Percentiles rank a stretch among this genome's conserved stretches.
Evolutionary conservation across 1,284 basidiomycete species (phyloP).

Genomic region (Moesziomyces globuligerus): DNA sequence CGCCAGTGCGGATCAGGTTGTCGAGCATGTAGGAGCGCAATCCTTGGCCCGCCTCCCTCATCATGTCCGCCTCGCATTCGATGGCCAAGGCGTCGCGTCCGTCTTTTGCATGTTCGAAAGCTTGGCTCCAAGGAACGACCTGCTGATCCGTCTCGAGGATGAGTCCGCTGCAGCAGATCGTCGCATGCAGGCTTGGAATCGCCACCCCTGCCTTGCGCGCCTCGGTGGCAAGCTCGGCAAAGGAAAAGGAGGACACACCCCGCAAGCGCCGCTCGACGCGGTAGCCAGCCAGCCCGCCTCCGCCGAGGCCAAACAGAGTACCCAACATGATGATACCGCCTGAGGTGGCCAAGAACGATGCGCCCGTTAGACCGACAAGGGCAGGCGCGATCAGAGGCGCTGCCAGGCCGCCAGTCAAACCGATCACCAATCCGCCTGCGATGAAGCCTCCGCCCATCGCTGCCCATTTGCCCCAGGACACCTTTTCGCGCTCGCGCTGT

Average conservation of each 20-base stretch:
- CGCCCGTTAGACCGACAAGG: conserved; percentile 57
- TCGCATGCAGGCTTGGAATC: conserved; percentile 60
- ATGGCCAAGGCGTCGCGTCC: conserved; percentile 57
- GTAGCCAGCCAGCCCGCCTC: conserved; percentile 62
- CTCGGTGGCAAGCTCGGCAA: conserved; percentile 45
- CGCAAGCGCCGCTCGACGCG: conserved; percentile 52
- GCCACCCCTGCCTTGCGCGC: conserved; percentile 46
- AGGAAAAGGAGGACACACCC: conserved; percentile 50
- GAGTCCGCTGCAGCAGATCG: conserved; percentile 58
- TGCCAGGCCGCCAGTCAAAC: conserved; percentile 58
- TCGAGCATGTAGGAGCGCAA: conserved; percentile 54
- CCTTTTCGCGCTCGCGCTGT: conserved; percentile 50
- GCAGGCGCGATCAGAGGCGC: conserved; percentile 60
- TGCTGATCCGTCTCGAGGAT: conserved; percentile 52
- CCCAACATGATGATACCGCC: conserved; percentile 61
- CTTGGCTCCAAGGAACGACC: conserved; percentile 37
- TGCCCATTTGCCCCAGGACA: conserved; percentile 56
- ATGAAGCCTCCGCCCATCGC: conserved; percentile 57
- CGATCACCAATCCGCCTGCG: conserved; percentile 55
- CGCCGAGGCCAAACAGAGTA: conserved; percentile 59
- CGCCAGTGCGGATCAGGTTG: conserved; percentile 46
- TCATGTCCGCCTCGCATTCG: conserved; percentile 53
- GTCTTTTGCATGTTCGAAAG: conserved; percentile 42
- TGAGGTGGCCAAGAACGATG: conserved; percentile 54
- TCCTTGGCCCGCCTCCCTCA: conserved; percentile 51